Conservation (phyloP, 768 basidiomycete species). For the Lentinus tigrinus region DNA sequence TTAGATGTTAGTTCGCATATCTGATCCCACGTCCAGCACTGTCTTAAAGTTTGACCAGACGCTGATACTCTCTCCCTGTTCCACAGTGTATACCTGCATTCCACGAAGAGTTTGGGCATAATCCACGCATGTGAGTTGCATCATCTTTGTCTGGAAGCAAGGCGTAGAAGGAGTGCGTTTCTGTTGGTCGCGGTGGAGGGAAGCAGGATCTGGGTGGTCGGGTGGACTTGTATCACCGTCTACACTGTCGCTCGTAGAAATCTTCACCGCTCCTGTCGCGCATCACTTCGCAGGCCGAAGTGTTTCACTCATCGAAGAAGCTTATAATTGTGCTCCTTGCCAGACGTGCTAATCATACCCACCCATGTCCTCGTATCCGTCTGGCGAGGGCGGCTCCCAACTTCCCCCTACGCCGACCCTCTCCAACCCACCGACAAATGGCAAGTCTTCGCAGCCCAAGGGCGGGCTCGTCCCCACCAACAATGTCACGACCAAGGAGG, state of each 20-base stretch:
- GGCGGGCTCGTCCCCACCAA: conserved; percentile 74
- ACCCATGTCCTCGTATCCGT: conserved; percentile 13
- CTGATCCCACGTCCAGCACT: conserved; percentile 5
- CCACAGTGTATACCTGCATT: not conserved
- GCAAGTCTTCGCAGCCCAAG: conserved; percentile 12
- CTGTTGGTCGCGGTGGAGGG: too few species aligned
- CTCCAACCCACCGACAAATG: conserved; percentile 13
- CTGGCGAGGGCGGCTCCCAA: conserved; percentile 9
- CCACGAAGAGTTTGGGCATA: not conserved
- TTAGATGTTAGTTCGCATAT: conserved; percentile 17
- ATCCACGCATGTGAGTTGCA: not conserved
- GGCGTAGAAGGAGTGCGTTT: not conserved
- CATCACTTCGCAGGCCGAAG: not conserved
- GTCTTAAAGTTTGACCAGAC: not conserved
- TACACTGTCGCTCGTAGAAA: not conserved
- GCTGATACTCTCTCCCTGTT: not conserved
- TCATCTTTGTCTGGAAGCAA: not conserved
- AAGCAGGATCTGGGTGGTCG: too few species aligned
- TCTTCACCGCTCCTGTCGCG: conserved; percentile 4
- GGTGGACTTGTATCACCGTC: not conserved
- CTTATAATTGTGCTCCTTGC: conserved; percentile 3
- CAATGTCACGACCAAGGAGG: conserved; percentile 76
- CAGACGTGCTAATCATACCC: conserved; percentile 1
- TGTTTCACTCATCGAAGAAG: not conserved
- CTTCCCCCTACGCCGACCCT: conserved; percentile 2